phyloP scores from a whole-genome alignment of 2,329 filamentous ascomycete genomes.

The Coccinonectria pachysandricola region DNA sequence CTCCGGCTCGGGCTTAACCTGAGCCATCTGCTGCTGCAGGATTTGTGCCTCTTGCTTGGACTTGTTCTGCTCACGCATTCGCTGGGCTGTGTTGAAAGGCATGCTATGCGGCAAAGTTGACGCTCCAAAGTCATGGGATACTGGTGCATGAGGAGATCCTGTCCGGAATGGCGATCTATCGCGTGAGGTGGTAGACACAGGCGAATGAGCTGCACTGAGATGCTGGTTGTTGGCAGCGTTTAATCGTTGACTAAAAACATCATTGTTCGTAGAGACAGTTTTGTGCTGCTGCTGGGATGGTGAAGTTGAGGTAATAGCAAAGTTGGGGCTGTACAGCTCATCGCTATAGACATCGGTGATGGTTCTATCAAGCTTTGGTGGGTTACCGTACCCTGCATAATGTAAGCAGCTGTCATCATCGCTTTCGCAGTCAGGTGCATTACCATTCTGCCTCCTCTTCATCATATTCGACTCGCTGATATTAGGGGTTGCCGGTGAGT shows the following conservation, averaged over 20 bases:
- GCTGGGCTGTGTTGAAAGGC: constrained; percentile 43
- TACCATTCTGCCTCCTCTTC: constrained; percentile 46
- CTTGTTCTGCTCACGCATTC: constrained; percentile 51
- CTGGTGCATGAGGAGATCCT: constrained; percentile 50
- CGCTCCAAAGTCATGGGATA: constrained; percentile 32
- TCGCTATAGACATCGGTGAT: constrained; percentile 80
- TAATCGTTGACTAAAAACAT: constrained; percentile 64
- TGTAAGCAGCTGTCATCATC: constrained; percentile 46
- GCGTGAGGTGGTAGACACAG: constrained; percentile 39
- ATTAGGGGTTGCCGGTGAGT: constrained; percentile 49
- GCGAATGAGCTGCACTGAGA: constrained; percentile 46
- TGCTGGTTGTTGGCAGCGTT: constrained; percentile 71
- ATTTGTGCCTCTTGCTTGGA: constrained; percentile 46
- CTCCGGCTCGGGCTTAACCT: constrained; percentile 29
- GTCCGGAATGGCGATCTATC: constrained; percentile 76
- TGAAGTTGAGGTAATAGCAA: constrained; percentile 47
- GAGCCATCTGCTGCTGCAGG: constrained; percentile 30
- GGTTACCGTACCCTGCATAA: constrained; percentile 37
- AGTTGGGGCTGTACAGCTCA: constrained; percentile 69
- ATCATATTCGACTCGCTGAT: constrained; percentile 38
- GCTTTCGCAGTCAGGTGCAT: constrained; percentile 1
- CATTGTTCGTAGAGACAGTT: constrained; percentile 38
- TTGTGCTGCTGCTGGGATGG: constrained; percentile 36
- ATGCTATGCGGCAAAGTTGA: constrained; percentile 10
- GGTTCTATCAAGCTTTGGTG: constrained; percentile 73